Conservation (phyloP, 192 early-diverging fungal species). For the Coemansia sp. region DNA sequence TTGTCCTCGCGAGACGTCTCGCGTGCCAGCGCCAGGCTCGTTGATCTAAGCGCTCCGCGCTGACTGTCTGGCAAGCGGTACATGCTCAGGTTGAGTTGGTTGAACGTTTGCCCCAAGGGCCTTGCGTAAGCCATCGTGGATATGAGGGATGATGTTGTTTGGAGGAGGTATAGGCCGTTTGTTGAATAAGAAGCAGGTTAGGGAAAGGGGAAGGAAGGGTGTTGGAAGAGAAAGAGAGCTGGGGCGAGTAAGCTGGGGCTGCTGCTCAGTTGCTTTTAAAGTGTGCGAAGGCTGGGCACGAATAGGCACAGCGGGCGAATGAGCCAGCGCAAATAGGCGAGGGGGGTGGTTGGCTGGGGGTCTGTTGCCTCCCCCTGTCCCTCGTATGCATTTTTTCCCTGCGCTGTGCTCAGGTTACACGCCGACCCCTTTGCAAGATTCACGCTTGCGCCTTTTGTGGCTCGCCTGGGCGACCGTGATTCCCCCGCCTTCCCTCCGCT, state of each 20-base stretch:
- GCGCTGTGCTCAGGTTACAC: too few species aligned
- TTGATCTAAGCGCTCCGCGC: constrained; percentile 50
- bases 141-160: neutral
- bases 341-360: neutral
- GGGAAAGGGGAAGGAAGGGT: neutral
- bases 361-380: too few species aligned
- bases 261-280: neutral
- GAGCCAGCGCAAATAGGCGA: too few species aligned
- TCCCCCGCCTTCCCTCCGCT: too few species aligned
- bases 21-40: constrained; percentile 47
- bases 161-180: neutral
- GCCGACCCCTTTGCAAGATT: too few species aligned
- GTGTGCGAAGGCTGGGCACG: neutral
- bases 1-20: constrained; percentile 41
- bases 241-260: neutral
- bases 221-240: neutral
- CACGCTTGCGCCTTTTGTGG: too few species aligned
- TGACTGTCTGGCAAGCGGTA: constrained; percentile 55
- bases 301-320: neutral
- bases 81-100: constrained; percentile 56
- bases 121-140: constrained; percentile 45
- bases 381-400: too few species aligned
- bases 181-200: too few species aligned
- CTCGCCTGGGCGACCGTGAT: too few species aligned
- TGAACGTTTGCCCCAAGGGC: constrained; percentile 56